phyloP scores from a whole-genome alignment of 169 alveolate genomes.

The Perkinsus marinus region DNA sequence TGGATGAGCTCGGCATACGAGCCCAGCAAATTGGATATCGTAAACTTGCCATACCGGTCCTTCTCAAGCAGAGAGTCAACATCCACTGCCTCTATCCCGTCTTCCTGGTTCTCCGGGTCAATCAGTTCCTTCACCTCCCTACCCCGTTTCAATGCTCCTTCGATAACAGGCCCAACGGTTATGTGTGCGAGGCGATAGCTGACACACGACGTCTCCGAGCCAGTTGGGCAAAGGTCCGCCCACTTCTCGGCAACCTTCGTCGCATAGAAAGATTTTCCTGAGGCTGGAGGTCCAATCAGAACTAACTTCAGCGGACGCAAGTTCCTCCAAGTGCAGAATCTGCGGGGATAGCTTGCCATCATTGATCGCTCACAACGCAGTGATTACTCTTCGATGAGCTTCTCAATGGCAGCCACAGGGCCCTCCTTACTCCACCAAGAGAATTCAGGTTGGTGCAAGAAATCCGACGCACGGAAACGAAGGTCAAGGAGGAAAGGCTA shows the following conservation, averaged over 20 bases:
- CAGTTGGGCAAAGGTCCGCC: neutral
- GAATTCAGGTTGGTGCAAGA: neutral
- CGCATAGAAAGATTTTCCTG: constrained; percentile 45
- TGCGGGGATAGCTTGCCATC: neutral
- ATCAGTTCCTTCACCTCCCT: neutral
- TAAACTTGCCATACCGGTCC: neutral
- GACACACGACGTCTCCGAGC: neutral
- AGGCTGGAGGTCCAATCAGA: constrained; percentile 57
- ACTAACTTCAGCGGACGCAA: constrained; percentile 26
- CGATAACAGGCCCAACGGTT: neutral
- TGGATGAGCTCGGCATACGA: too few species aligned
- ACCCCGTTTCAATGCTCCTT: neutral
- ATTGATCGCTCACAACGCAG: too few species aligned
- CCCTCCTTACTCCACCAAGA: neutral
- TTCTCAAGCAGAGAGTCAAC: neutral
- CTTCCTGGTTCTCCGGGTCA: neutral
- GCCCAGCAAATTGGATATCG: too few species aligned
- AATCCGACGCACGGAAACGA: neutral
- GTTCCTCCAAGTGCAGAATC: neutral
- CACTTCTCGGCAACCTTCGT: constrained; percentile 27
- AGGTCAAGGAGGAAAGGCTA: neutral
- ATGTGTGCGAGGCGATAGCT: neutral
- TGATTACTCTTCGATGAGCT: neutral
- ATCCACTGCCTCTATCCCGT: neutral
- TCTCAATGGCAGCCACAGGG: neutral